phyloP scores from a whole-genome alignment of 208 protist genomes.

The Crithidia acanthocephali region DNA sequence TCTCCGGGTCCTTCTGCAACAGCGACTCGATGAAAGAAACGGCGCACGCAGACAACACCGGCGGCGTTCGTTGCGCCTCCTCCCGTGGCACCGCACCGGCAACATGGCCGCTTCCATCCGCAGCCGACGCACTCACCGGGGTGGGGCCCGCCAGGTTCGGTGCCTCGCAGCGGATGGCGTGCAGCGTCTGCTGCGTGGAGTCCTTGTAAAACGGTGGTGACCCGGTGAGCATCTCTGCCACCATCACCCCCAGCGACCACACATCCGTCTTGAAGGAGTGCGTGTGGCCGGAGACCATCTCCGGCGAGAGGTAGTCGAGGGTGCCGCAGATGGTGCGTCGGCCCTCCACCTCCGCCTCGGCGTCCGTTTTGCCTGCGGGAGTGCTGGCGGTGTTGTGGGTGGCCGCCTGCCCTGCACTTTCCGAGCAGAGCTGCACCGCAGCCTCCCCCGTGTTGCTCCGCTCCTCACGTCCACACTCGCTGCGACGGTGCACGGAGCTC shows the following conservation, averaged over 20 bases:
- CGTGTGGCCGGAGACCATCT: conserved; percentile 90
- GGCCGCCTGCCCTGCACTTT: too few relatives aligned
- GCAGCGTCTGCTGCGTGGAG: conserved; percentile 56
- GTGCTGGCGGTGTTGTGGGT: too few relatives aligned
- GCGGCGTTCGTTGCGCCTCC: not conserved
- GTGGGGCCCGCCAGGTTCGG: conserved; percentile 44
- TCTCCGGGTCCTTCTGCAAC: conserved; percentile 67
- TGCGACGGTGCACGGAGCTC: too few relatives aligned
- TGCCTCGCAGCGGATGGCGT: conserved; percentile 50
- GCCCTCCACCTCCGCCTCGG: conserved; percentile 5
- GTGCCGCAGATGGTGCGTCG: conserved; percentile 94
- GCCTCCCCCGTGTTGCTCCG: not conserved
- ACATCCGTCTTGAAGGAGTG: conserved; percentile 82
- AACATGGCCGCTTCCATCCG: not conserved
- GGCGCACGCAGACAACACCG: conserved; percentile 32
- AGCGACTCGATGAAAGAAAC: conserved; percentile 48
- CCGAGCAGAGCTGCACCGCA: not conserved
- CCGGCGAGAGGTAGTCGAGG: conserved; percentile 98
- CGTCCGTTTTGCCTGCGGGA: not conserved
- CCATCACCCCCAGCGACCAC: conserved; percentile 88
- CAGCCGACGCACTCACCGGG: too few relatives aligned
- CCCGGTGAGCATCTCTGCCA: conserved; percentile 86
- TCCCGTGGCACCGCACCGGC: not conserved
- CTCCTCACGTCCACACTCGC: not conserved
- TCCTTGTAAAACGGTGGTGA: conserved; percentile 71